Evolutionary conservation across 164 flowering plant species (phyloP), one percentile per base, ranked within the genome.

Genomic region (Litsea cubeba): DNA sequence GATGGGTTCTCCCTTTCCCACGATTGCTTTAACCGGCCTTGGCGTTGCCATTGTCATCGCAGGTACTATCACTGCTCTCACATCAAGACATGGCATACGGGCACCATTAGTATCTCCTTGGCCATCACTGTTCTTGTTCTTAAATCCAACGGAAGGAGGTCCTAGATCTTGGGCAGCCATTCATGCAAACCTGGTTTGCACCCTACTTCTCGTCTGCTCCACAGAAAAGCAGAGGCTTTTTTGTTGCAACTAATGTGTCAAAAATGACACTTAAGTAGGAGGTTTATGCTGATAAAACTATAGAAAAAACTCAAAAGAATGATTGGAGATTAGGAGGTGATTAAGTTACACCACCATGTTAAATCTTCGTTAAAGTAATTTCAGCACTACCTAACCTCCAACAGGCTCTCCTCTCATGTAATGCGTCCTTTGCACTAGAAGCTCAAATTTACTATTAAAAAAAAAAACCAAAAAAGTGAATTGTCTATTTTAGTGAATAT

Each of bases 241-340:
- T 40, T n/a, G 60, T 65, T 60, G 35, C 58, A 62, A 23, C 66
- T 68, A 73, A 69, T 70, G 71, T 66, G 64, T 15, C 69, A 51
- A 51, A 58, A 51, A 30, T 22, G 62, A 0, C 76, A 75, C 81
- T 63, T 87, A 87, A 83, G 85, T 84, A 87, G 83, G 63, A 70
- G 58, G 24, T 18, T 72, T 75, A 30, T 60, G 50, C 3, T 20
- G 14, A 82, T 75, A 80, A 78, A 72, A 65, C 65, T 76, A 79
- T 72, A 22, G 14, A 25, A n/a, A 65, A 46, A 64, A 74, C 71
- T 71, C 73, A 72, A 85, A 83, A 75, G 80, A 84, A 84, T 86
- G 87, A 84, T 77, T 75, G 64, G 72, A 69, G 71, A 81, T 82
- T 89, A 91, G 94, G 90, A 86, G 88, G 79, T 73, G 84, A 80